These are phyloP conservation scores for Candida incommunis DNA, from an alignment of 805 yeast species.

Conservation along the genomic window DNA sequence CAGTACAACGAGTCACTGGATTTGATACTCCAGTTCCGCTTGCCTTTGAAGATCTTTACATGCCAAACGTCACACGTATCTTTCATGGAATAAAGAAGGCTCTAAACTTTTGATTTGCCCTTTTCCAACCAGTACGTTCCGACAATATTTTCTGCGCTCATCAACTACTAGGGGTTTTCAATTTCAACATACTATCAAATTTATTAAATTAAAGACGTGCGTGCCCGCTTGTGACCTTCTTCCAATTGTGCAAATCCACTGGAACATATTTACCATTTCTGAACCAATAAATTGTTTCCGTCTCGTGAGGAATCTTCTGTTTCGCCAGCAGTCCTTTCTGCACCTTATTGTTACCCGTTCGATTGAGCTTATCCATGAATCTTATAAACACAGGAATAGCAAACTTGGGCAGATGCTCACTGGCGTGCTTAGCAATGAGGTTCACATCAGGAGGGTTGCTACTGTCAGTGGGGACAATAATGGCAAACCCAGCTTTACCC, in stretches of 20 bases:
- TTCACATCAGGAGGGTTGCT: slow-evolving; percentile 24
- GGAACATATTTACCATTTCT: slow-evolving; percentile 38
- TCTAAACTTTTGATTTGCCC: slow-evolving; percentile 16
- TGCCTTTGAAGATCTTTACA: slow-evolving; percentile 87
- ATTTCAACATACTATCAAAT: no score
- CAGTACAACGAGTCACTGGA: slow-evolving; percentile 89
- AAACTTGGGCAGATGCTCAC: slow-evolving; percentile 52
- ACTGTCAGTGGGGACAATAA: slow-evolving; percentile 38
- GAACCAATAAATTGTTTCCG: slow-evolving; percentile 60
- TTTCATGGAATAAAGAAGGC: slow-evolving; percentile 17
- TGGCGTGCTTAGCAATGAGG: slow-evolving; percentile 24
- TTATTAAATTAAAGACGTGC: slow-evolving; percentile 14
- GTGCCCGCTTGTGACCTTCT: slow-evolving; percentile 15
- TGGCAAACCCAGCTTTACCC: slow-evolving; percentile 89
- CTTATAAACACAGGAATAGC: slow-evolving; percentile 78
- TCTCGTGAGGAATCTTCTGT: slow-evolving; percentile 21
- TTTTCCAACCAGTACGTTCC: no score
- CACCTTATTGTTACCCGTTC: slow-evolving; percentile 78
- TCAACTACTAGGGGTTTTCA: no score
- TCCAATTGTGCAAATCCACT: slow-evolving; percentile 48
- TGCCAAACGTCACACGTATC: slow-evolving; percentile 55
- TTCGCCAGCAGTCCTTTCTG: slow-evolving; percentile 42
- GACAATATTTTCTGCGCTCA: no score
- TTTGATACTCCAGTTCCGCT: slow-evolving; percentile 96
- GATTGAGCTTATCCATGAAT: slow-evolving; percentile 44